Evolutionary conservation across 331 rosid genomes (phyloP), one percentile per base, ranked within the genome.

Genomic region (Dryas integrifolia): DNA sequence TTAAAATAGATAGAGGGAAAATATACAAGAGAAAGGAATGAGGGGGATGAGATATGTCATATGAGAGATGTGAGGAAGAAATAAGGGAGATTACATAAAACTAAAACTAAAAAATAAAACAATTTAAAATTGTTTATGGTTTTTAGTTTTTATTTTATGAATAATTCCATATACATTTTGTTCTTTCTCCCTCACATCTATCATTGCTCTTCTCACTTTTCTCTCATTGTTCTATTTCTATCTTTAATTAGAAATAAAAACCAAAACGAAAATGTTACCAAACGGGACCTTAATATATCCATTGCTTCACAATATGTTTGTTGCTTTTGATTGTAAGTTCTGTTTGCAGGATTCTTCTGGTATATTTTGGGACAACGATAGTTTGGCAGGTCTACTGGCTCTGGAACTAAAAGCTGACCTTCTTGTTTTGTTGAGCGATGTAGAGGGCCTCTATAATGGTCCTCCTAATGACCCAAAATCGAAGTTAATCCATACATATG

Each of bases 281-380:
- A 35, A 56, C 56, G 15, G 56, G 66, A 45, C 24, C 46, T 44
- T 57, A 24, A 26, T 30, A 24, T 41, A 16, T 59, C 35, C 46
- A 21, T 49, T 30, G 35, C 0, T 48, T 40, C 3, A 7, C 44
- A 16, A 53, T 61, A 43, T 4, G 62, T 58, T 49, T 26, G 52
- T 73, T 73, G 73, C 67, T 77, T 82, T 70, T 79, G 79, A 82
- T 64, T 65, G 61, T 70, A 72, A 77, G 83, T 57, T 15, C 61
- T 61, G 18, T 67, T 75, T 70, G 79, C 96, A 92, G 96, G 98
- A 92, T 53, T 85, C 96, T 66, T 88, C 96, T 49, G 98, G 98
- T 64, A 90, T 90, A 70, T 92, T 90, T 61, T 90, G 96, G 98
- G 98, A 92, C 67, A 92, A 92, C 73, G 98, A 92, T 75, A 89